These are phyloP conservation scores for Paulownia fortunei DNA, from an alignment of 257 asterid genomes.

Conservation along the genomic window DNA sequence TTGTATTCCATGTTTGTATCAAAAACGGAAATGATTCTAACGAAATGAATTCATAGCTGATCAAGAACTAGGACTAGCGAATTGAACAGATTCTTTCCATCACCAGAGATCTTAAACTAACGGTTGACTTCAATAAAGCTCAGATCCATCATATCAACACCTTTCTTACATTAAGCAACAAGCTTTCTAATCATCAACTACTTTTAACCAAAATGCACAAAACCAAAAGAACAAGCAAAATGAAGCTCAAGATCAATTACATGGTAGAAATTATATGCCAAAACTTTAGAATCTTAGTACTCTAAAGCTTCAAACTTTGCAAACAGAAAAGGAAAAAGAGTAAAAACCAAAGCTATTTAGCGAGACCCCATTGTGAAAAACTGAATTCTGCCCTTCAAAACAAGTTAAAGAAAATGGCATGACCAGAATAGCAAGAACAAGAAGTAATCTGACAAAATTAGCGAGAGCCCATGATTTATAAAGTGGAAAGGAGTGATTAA, in stretches of 20 bases:
- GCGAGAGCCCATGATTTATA: conserved; percentile 49
- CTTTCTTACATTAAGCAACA: conserved; percentile 44
- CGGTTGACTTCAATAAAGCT: conserved; percentile 41
- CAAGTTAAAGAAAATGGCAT: conserved; percentile 37
- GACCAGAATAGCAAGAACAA: conserved; percentile 21
- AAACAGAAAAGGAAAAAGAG: background rate
- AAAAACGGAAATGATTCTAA: conserved; percentile 30
- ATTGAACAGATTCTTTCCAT: conserved; percentile 28
- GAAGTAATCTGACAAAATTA: conserved; percentile 34
- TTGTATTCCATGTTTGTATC: conserved; percentile 37
- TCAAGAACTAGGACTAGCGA: conserved; percentile 35
- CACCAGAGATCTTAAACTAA: conserved; percentile 36
- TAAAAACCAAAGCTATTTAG: conserved; percentile 28
- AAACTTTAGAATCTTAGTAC: conserved; percentile 8
- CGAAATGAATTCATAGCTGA: conserved; percentile 40
- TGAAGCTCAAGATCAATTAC: conserved; percentile 40
- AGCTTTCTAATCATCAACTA: conserved; percentile 34
- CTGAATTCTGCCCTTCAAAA: conserved; percentile 26
- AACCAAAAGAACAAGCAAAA: conserved; percentile 20
- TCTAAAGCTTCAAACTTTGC: conserved; percentile 23
- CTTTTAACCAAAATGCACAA: conserved; percentile 37
- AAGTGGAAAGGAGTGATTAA: conserved; percentile 26
- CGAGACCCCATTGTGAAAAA: conserved; percentile 46
- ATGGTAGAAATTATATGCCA: conserved; percentile 27
- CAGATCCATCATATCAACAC: conserved; percentile 51